Conservation (phyloP, 1,284 basidiomycete genomes). For the Fomitiporia mediterranea region DNA sequence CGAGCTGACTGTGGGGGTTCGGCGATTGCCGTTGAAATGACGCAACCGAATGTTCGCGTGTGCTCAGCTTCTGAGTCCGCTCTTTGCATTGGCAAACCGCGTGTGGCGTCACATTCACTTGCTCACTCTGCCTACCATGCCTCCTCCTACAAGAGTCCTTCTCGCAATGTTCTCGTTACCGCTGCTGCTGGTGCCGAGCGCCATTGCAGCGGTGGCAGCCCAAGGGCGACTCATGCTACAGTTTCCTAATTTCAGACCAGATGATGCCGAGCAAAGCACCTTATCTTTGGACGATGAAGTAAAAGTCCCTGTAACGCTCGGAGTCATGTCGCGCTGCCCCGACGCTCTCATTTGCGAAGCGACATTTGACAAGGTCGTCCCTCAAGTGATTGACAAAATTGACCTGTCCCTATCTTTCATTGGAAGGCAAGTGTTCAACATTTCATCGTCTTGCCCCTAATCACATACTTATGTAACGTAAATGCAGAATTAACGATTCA, state of each 20-base stretch:
- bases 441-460: background rate
- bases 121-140: constrained; percentile 6
- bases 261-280: background rate
- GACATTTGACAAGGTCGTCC: constrained; percentile 70
- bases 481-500: constrained; percentile 53
- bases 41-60: constrained; percentile 8
- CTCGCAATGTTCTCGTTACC: constrained; percentile 12
- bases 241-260: constrained; percentile 9
- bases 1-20: background rate
- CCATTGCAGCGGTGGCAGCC: constrained; percentile 4
- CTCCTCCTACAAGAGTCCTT: background rate
- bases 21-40: constrained; percentile 8
- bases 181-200: constrained; percentile 2
- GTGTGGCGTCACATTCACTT: background rate
- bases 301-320: constrained; percentile 45
- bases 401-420: constrained; percentile 70
- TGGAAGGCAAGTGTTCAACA: constrained; percentile 51
- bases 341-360: constrained; percentile 76
- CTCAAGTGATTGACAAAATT: constrained; percentile 58
- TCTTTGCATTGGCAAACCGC: background rate
- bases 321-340: constrained; percentile 77
- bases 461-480: constrained; percentile 13
- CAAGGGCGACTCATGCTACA: constrained; percentile 18
- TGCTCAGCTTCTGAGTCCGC: background rate
- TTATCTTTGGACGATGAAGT: constrained; percentile 13